phyloP scores from a whole-genome alignment of 2,329 filamentous ascomycete genomes.

The Xylaria sp. region DNA sequence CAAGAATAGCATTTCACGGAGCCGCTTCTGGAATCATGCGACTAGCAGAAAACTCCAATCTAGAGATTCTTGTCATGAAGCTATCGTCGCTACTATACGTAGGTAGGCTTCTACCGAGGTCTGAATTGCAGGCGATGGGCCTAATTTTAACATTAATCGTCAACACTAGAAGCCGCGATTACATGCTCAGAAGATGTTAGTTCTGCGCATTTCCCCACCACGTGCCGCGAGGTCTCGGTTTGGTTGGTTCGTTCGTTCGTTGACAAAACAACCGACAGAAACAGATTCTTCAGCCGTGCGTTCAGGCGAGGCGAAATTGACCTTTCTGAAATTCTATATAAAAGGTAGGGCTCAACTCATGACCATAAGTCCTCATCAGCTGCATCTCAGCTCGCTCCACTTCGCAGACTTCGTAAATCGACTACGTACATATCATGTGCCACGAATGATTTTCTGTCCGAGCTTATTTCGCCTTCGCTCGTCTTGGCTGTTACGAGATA shows the following conservation, averaged over 20 bases:
- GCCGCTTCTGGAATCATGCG: constrained; percentile 3
- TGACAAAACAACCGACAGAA: neutral
- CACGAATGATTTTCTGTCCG: neutral
- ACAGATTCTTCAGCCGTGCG: constrained; percentile 17
- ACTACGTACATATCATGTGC: neutral
- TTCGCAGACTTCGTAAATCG: neutral
- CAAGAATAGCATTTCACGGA: constrained; percentile 29
- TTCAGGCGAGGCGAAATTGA: constrained; percentile 27
- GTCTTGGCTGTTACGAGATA: neutral
- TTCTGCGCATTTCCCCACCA: constrained; percentile 21
- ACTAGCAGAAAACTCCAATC: neutral
- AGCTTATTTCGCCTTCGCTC: constrained; percentile 19
- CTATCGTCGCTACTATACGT: neutral
- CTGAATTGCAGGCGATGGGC: neutral
- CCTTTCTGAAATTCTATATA: neutral
- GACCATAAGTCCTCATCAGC: constrained; percentile 16
- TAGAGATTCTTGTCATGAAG: neutral
- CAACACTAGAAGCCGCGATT: constrained; percentile 12
- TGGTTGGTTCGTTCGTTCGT: constrained; percentile 31
- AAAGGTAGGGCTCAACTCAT: neutral
- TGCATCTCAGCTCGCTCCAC: constrained; percentile 24
- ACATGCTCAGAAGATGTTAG: neutral
- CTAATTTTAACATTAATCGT: neutral
- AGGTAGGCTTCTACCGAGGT: neutral
- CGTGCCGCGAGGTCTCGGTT: constrained; percentile 22